Percentiles rank a stretch among this genome's conserved stretches.
phyloP scores from a whole-genome alignment of 495 filamentous ascomycete species.

The Xylaria scruposa region DNA sequence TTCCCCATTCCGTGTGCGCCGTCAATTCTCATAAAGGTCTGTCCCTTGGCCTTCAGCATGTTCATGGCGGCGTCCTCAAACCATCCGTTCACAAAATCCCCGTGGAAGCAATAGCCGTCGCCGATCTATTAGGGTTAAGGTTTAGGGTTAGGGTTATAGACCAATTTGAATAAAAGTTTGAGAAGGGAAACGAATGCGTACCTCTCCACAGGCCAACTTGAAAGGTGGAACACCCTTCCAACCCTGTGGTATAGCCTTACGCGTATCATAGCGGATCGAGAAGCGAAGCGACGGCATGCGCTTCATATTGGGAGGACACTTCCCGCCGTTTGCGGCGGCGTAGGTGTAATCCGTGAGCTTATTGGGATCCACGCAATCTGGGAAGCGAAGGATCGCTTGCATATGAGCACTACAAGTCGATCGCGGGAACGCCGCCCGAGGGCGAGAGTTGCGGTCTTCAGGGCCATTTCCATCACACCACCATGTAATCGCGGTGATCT shows the following conservation, averaged over 20 bases:
- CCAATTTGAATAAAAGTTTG: too few relatives aligned
- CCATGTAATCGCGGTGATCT: constrained; percentile 44
- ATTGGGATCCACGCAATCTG: constrained; percentile 44
- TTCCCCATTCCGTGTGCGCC: constrained; percentile 45
- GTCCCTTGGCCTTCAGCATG: constrained; percentile 45
- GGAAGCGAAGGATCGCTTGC: constrained; percentile 45
- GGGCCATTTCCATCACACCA: constrained; percentile 48
- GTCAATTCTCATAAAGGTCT: constrained; percentile 44
- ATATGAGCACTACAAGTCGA: constrained; percentile 45
- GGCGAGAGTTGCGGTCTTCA: constrained; percentile 42
- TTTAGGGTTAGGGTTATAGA: too few relatives aligned
- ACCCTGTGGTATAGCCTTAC: constrained; percentile 38
- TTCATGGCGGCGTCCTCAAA: constrained; percentile 44
- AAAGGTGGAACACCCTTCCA: constrained; percentile 45
- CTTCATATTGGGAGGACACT: constrained; percentile 41
- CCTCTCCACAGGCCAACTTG: constrained; percentile 45
- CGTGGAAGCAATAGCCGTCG: constrained; percentile 47
- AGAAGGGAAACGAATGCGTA: constrained; percentile 28
- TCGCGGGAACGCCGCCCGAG: constrained; percentile 42
- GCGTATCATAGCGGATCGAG: constrained; percentile 41
- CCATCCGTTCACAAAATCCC: constrained; percentile 50
- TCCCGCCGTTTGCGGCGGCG: constrained; percentile 39
- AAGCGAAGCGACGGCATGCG: constrained; percentile 44
- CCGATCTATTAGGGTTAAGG: constrained; percentile 41
- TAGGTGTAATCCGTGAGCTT: constrained; percentile 45